Base-by-base conservation (phyloP, 1,284 basidiomycete species). In the Cerrena zonata region DNA sequence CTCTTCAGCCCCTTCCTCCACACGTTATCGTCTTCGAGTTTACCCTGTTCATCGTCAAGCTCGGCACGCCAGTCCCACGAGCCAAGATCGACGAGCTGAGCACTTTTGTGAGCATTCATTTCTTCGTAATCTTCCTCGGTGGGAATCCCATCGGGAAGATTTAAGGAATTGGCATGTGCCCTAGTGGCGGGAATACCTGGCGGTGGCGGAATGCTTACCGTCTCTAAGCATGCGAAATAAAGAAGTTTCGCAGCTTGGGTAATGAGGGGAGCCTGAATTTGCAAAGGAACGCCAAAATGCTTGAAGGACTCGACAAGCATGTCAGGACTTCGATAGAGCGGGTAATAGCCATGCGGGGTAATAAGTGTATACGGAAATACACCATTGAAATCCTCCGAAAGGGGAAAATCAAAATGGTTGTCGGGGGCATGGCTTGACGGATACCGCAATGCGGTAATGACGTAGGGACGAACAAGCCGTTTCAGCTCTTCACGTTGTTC, bases 111-210 rank as follows among this genome's bases (percentile, higher is more conserved):
- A 2, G 67, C 60, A 54, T 87, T 86, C 57, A 82, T 65, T 58
- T 85, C 81, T 11, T 66, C 60, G 22, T 85, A 69, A 64, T 88
- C 86, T 36, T 75, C 82, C 51, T 77, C 74, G 0, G 82, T 86
- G 0, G 77, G 75, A 1, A 70, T 65, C 1, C 56, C 27, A 60
- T 54, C 27, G 43, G 21, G 48, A 42, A 23, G 51, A n/a, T 64
- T 68, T 19, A 62, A 61, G 27, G 60, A 62, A 13, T 61, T 45
- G 5, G 76, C 75, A 4, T 75, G 67, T 2, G 63, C 69, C 12
- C 80, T 75, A 13, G 72, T 74, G 23, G 63, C 59, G 0, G 79
- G 78, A 10, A 84, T 66, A 11, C 72, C 65, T 0, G 67, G 62
- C 1, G 78, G 77, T 13, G 79, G 58, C 21, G 57, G 62, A 51